A percentile compares a stretch with the other conserved stretches of the same genome.
These are phyloP conservation scores for Mucor saturninus DNA, from an alignment of 371 early-diverging fungal genomes.

Conservation along the genomic window DNA sequence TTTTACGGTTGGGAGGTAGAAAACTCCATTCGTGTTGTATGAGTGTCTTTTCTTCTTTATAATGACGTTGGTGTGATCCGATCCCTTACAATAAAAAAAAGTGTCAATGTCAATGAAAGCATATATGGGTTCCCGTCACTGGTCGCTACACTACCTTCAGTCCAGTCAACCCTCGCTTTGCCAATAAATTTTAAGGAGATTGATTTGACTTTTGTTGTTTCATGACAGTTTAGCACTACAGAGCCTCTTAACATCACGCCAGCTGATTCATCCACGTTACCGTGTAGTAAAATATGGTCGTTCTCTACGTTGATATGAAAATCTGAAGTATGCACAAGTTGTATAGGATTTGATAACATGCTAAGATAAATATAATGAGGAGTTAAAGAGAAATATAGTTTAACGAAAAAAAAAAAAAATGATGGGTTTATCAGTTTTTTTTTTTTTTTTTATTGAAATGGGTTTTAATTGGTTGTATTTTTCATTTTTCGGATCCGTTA, in stretches of 20 bases:
- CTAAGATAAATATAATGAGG: not conserved
- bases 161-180: slow-evolving; percentile 49
- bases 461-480: not conserved
- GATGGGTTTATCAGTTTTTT: not conserved
- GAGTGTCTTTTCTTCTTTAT: slow-evolving; percentile 46
- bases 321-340: slow-evolving; percentile 40
- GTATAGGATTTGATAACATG: slow-evolving; percentile 36
- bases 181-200: slow-evolving; percentile 49
- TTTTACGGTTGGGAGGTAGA: slow-evolving; percentile 38
- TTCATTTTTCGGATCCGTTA: not conserved
- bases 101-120: not conserved
- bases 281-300: slow-evolving; percentile 50
- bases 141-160: slow-evolving; percentile 38
- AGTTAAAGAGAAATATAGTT: not conserved
- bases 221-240: slow-evolving; percentile 44
- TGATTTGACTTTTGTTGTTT: slow-evolving; percentile 47
- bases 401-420: not conserved
- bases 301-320: slow-evolving; percentile 48
- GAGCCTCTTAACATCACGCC: slow-evolving; percentile 54
- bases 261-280: slow-evolving; percentile 48
- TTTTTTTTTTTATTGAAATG: not conserved
- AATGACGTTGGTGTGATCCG: slow-evolving; percentile 53
- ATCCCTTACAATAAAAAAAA: slow-evolving; percentile 25
- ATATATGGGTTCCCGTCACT: not conserved
- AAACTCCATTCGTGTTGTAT: slow-evolving; percentile 55